Percentiles rank a stretch among this genome's conserved stretches.
These are phyloP conservation scores for Picochlorum sp. DNA, from an alignment of 139 green algal species.

Conservation along the genomic window DNA sequence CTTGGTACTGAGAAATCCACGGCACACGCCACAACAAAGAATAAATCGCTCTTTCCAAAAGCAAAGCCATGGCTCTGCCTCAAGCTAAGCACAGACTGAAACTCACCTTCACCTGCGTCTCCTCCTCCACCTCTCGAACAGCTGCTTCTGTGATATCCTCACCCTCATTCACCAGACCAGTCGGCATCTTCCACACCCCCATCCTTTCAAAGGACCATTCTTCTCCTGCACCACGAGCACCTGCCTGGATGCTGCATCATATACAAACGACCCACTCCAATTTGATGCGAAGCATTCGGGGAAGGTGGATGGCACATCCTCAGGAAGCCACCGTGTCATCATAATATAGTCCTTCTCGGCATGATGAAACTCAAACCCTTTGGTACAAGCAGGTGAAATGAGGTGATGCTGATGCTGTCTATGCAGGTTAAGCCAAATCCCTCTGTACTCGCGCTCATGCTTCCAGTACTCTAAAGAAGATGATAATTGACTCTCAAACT, in stretches of 20 bases:
- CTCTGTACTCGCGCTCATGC: conserved; percentile 20
- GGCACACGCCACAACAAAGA: conserved; percentile 42
- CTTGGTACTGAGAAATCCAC: conserved; percentile 17
- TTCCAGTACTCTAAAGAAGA: conserved; percentile 35
- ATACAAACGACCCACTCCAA: conserved; percentile 76
- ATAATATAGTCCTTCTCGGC: conserved; percentile 68
- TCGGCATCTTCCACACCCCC: conserved; percentile 77
- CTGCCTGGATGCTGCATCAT: conserved; percentile 39
- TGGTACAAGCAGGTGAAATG: conserved; percentile 24
- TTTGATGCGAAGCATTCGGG: conserved; percentile 58
- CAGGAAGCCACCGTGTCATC: conserved; percentile 65
- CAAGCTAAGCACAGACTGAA: conserved; percentile 55
- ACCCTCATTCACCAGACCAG: conserved; percentile 56
- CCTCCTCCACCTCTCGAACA: conserved; percentile 56
- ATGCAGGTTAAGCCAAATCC: conserved; percentile 68
- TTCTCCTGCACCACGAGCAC: conserved; percentile 77
- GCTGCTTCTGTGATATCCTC: conserved; percentile 50
- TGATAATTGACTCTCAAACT: conserved; percentile 33
- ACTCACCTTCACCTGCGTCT: conserved; percentile 45
- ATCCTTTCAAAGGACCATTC: conserved; percentile 54
- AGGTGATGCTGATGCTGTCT: conserved; percentile 16
- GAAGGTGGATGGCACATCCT: conserved; percentile 40
- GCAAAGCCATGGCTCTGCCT: conserved; percentile 70
- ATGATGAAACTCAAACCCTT: conserved; percentile 67
- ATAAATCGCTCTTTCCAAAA: conserved; percentile 75